These are phyloP conservation scores for Penicillium sclerotiorum DNA, from an alignment of 2,329 filamentous ascomycete species.

Conservation along the genomic window DNA sequence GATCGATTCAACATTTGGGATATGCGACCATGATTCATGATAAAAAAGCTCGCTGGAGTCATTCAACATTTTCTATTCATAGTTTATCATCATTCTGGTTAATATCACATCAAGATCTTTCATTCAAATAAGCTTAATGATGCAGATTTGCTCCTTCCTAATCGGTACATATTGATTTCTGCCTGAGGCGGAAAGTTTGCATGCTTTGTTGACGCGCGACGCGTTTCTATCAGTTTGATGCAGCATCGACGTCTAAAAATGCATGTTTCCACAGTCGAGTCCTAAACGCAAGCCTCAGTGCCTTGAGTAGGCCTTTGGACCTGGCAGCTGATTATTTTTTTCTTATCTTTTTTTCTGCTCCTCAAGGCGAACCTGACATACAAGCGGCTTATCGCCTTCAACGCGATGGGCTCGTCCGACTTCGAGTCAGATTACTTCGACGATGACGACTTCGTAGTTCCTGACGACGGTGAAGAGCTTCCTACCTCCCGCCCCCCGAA, in stretches of 20 bases:
- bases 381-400: neutral
- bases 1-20: conserved; percentile 34
- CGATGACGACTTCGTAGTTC: conserved; percentile 34
- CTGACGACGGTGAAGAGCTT: conserved; percentile 11
- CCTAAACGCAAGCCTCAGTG: neutral
- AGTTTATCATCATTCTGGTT: neutral
- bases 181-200: conserved; percentile 3
- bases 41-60: conserved; percentile 5
- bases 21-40: conserved; percentile 26
- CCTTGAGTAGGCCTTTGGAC: too few species aligned
- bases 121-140: neutral
- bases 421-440: conserved; percentile 35
- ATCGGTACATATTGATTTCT: neutral
- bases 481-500: conserved; percentile 35
- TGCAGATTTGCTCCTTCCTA: neutral
- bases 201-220: conserved; percentile 9
- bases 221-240: neutral
- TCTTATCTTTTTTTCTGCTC: too few species aligned
- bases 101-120: neutral
- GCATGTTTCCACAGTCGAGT: neutral
- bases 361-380: neutral
- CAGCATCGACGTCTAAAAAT: neutral
- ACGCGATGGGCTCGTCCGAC: conserved; percentile 34
- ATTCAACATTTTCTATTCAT: neutral
- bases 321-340: too few species aligned